Percentiles rank a stretch among this genome's conserved stretches.
Conservation (phyloP, 1,139 yeast species). For the Insectozyma bohioensis region DNA sequence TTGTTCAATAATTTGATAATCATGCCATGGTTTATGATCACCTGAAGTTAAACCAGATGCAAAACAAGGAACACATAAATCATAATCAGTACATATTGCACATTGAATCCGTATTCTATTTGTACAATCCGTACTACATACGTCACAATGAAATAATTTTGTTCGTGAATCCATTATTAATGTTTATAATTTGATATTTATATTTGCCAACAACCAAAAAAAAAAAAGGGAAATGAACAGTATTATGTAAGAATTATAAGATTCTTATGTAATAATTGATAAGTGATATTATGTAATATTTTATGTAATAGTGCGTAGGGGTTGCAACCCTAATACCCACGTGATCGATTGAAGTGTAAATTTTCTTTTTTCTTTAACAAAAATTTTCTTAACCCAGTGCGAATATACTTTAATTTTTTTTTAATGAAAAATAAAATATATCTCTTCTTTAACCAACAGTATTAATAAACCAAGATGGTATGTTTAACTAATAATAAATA, state of each 20-base stretch:
- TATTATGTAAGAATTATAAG: no score
- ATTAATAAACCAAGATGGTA: slow-evolving; percentile 40
- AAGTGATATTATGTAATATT: no score
- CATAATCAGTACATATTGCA: slow-evolving; percentile 91
- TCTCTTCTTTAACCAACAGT: slow-evolving; percentile 16
- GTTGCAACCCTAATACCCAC: slow-evolving; percentile 4
- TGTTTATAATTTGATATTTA: no score
- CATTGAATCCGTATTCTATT: slow-evolving; percentile 87
- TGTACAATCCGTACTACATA: slow-evolving; percentile 92
- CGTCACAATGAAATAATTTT: slow-evolving; percentile 84
- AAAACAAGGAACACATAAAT: slow-evolving; percentile 94
- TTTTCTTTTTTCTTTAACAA: background rate
- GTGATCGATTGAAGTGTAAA: slow-evolving; percentile 2
- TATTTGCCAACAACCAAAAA: no score
- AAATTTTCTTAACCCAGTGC: background rate
- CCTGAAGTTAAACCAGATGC: slow-evolving; percentile 80
- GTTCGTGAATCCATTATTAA: slow-evolving; percentile 32
- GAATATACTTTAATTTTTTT: background rate
- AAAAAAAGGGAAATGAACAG: no score
- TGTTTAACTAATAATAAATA: slow-evolving; percentile 18
- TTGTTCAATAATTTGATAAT: slow-evolving; percentile 88
- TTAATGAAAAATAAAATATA: slow-evolving; percentile 1
- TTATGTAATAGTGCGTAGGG: background rate
- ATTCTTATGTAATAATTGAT: no score
- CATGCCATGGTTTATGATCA: slow-evolving; percentile 92